Conservation (phyloP, 2,329 filamentous ascomycete genomes). For the Fragosphaeria purpurea region DNA sequence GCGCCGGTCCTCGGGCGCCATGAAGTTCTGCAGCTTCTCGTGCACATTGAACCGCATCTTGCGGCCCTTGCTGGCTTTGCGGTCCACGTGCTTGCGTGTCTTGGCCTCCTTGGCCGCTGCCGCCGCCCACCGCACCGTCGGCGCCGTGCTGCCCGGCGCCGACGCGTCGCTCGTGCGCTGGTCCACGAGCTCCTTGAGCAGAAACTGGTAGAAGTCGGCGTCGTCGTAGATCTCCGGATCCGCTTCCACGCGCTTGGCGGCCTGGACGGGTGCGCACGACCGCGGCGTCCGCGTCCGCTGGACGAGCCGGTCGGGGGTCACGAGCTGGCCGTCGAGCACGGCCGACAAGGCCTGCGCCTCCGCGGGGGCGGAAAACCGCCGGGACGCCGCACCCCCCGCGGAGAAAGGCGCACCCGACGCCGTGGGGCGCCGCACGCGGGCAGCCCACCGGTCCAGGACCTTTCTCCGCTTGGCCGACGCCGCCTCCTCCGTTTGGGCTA, state of each 20-base stretch:
- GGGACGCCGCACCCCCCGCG: constrained; percentile 41
- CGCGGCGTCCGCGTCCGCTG: constrained; percentile 61
- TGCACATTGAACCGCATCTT: constrained; percentile 93
- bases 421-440: constrained; percentile 56
- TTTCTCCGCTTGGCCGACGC: constrained; percentile 54
- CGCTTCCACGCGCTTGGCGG: constrained; percentile 44
- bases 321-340: constrained; percentile 58
- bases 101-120: constrained; percentile 67
- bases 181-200: constrained; percentile 88
- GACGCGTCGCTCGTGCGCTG: constrained; percentile 65
- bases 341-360: constrained; percentile 54
- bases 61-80: constrained; percentile 87
- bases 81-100: constrained; percentile 75
- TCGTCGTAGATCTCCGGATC: constrained; percentile 74
- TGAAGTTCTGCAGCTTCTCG: constrained; percentile 96
- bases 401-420: not conserved
- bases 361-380: constrained; percentile 41
- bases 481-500: constrained; percentile 54
- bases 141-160: constrained; percentile 33
- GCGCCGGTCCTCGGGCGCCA: constrained; percentile 79
- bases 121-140: constrained; percentile 55
- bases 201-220: constrained; percentile 84
- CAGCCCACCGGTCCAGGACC: constrained; percentile 82
- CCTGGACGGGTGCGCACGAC: constrained; percentile 66
- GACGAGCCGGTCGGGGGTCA: constrained; percentile 55